phyloP scores from a whole-genome alignment of 139 green algal genomes.

The Pycnococcus provasolii region DNA sequence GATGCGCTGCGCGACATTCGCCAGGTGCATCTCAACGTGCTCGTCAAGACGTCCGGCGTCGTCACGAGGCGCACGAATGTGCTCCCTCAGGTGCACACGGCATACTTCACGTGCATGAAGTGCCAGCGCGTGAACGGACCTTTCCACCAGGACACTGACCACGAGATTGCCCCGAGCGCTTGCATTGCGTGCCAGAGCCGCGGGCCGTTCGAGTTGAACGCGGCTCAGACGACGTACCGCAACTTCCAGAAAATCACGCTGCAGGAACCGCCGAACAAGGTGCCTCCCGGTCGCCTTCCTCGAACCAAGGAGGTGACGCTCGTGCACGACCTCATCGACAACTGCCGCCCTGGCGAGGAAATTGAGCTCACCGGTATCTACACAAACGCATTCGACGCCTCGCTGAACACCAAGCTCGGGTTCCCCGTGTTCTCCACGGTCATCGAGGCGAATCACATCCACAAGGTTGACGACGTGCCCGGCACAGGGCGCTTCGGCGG shows the following conservation, averaged over 20 bases:
- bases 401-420: slow-evolving; percentile 74
- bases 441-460: slow-evolving; percentile 88
- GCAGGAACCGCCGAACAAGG: slow-evolving; percentile 85
- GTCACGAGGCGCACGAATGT: slow-evolving; percentile 90
- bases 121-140: slow-evolving; percentile 79
- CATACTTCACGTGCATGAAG: slow-evolving; percentile 72
- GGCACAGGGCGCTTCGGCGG: slow-evolving; percentile 4
- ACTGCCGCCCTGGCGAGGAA: slow-evolving; percentile 81
- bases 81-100: slow-evolving; percentile 83
- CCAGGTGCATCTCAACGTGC: slow-evolving; percentile 62
- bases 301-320: slow-evolving; percentile 94
- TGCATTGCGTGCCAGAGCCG: slow-evolving; percentile 79
- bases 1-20: slow-evolving; percentile 89
- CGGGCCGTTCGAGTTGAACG: slow-evolving; percentile 76
- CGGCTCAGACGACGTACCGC: slow-evolving; percentile 80
- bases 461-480: slow-evolving; percentile 64
- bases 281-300: slow-evolving; percentile 84
- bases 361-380: slow-evolving; percentile 89
- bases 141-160: slow-evolving; percentile 59
- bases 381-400: slow-evolving; percentile 73
- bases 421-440: slow-evolving; percentile 93
- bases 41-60: slow-evolving; percentile 79
- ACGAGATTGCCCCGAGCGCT: slow-evolving; percentile 60
- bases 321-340: slow-evolving; percentile 92
- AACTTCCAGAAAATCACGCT: slow-evolving; percentile 99